Conservation (phyloP, 805 yeast species). For the Diddensiella santjacobensis region DNA sequence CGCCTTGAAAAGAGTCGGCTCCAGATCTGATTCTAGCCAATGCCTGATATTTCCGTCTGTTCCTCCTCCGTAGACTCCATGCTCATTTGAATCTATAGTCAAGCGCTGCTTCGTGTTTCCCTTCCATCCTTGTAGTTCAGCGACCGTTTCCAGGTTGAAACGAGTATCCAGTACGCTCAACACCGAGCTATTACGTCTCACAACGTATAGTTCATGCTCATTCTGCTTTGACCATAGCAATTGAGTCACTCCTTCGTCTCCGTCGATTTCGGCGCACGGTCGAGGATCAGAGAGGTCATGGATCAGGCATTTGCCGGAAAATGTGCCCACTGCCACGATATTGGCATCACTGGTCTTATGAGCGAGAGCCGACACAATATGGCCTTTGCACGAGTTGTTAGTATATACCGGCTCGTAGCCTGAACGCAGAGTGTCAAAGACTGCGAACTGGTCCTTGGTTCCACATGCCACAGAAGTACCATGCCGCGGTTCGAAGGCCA, state of each 20-base stretch:
- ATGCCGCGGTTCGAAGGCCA: conserved; percentile 1
- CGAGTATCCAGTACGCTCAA: conserved; percentile 24
- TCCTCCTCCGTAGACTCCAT: conserved; percentile 19
- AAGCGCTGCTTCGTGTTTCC: conserved; percentile 24
- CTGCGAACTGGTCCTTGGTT: conserved; percentile 5
- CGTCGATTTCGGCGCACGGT: neutral
- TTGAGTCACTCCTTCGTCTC: conserved; percentile 21
- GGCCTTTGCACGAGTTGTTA: too few relatives aligned
- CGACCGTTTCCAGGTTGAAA: conserved; percentile 20
- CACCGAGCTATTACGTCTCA: conserved; percentile 16
- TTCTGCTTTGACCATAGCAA: conserved; percentile 20
- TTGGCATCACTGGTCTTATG: conserved; percentile 1
- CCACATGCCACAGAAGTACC: conserved; percentile 14
- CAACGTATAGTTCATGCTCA: conserved; percentile 17
- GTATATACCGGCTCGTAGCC: too few relatives aligned
- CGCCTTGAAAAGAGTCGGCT: too few relatives aligned
- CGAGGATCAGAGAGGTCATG: conserved; percentile 5
- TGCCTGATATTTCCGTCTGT: conserved; percentile 8
- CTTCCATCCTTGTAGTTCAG: conserved; percentile 15
- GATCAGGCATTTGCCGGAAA: conserved; percentile 7
- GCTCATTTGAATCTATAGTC: conserved; percentile 7
- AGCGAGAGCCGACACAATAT: conserved; percentile 8
- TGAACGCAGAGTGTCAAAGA: conserved; percentile 15
- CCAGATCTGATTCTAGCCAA: too few relatives aligned
- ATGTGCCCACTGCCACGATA: conserved; percentile 11